Percentiles rank a stretch among this genome's conserved stretches.
Conservation (phyloP, 805 yeast genomes). For the Cyberlindnera veronae region DNA sequence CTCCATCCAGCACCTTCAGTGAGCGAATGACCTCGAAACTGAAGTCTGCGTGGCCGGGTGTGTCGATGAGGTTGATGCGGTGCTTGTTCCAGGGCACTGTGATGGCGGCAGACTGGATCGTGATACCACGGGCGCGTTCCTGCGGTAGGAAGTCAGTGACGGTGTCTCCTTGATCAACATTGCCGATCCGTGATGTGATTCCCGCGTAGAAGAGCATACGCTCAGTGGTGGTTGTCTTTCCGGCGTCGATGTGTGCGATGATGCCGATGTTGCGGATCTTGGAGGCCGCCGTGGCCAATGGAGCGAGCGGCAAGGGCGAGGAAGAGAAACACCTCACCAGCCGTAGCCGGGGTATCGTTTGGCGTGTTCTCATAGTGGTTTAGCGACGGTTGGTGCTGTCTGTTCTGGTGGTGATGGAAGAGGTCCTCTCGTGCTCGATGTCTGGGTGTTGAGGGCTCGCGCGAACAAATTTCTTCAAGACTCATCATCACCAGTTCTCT, state of each 20-base stretch:
- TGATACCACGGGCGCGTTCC: constrained; percentile 90
- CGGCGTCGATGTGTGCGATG: constrained; percentile 99
- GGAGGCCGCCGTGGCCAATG: constrained; percentile 3
- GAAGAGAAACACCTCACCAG: constrained; percentile 5
- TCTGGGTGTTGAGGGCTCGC: background rate
- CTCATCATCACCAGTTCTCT: background rate
- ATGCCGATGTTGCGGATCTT: constrained; percentile 84
- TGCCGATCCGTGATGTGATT: constrained; percentile 72
- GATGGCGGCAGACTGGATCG: constrained; percentile 95
- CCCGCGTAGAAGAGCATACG: constrained; percentile 92
- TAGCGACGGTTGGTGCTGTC: background rate
- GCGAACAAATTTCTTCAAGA: background rate
- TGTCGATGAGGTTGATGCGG: constrained; percentile 84
- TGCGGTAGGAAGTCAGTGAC: constrained; percentile 90
- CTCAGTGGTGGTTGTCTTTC: constrained; percentile 97
- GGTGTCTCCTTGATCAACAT: constrained; percentile 96
- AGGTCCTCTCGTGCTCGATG: background rate
- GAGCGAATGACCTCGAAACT: constrained; percentile 92
- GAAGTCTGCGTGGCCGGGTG: constrained; percentile 98
- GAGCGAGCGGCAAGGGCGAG: background rate
- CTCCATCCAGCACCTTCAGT: constrained; percentile 88
- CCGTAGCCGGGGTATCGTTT: background rate
- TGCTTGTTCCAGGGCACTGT: constrained; percentile 80
- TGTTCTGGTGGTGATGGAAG: background rate
- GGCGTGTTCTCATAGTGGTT: no score